Percentiles rank a stretch among this genome's conserved stretches.
phyloP scores from a whole-genome alignment of 148 eudicot species.

The Cornus kousa region DNA sequence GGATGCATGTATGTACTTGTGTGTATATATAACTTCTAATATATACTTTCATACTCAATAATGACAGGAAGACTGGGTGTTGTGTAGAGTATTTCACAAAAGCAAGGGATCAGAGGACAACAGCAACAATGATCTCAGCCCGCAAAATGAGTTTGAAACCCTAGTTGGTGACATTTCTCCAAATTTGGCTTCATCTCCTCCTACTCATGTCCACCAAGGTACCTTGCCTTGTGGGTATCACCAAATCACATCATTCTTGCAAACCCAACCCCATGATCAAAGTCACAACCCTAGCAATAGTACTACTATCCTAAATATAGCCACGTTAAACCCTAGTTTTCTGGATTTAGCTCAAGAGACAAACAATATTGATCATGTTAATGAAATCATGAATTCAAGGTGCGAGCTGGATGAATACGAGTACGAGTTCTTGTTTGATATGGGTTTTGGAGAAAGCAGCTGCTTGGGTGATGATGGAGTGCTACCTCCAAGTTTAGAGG shows the following conservation, averaged over 20 bases:
- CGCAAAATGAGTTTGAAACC: constrained; percentile 31
- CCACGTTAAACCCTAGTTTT: constrained; percentile 28
- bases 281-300: constrained; percentile 20
- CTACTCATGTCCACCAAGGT: constrained; percentile 7
- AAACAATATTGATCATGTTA: not conserved
- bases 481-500: constrained; percentile 18
- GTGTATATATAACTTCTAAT: not conserved
- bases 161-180: constrained; percentile 33
- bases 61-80: constrained; percentile 95
- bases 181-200: constrained; percentile 23
- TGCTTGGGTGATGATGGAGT: constrained; percentile 19
- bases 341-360: constrained; percentile 23
- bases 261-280: constrained; percentile 20
- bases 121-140: constrained; percentile 23
- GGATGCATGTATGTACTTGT: not conserved
- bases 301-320: not conserved
- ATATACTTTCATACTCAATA: not conserved
- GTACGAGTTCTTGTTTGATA: constrained; percentile 50
- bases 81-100: constrained; percentile 94
- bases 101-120: constrained; percentile 37
- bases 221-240: constrained; percentile 16
- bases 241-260: constrained; percentile 26
- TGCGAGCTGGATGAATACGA: constrained; percentile 39
- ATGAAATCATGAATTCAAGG: constrained; percentile 8
- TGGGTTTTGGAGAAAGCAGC: constrained; percentile 43